These are phyloP conservation scores for Chaetomidium leptoderma DNA, from an alignment of 495 filamentous ascomycete species.

Conservation along the genomic window DNA sequence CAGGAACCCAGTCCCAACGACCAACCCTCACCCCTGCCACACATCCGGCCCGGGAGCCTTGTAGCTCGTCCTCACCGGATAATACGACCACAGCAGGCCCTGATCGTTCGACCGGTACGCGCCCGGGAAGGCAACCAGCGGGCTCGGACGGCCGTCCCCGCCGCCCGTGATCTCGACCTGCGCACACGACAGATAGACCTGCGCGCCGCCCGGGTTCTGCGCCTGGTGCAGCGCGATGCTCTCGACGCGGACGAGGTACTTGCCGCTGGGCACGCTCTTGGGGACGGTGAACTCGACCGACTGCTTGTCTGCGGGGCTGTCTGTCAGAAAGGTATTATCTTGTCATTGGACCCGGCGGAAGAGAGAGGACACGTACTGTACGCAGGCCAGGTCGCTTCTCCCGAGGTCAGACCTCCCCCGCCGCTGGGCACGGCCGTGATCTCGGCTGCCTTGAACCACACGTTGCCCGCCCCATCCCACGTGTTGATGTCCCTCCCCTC, in stretches of 20 bases:
- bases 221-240: slow-evolving; percentile 40
- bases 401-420: slow-evolving; percentile 23
- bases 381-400: slow-evolving; percentile 38
- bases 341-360: no score
- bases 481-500: slow-evolving; percentile 37
- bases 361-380: slow-evolving; percentile 29
- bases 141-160: slow-evolving; percentile 30
- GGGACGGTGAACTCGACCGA: slow-evolving; percentile 37
- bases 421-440: slow-evolving; percentile 31
- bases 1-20: no score
- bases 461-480: slow-evolving; percentile 45
- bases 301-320: slow-evolving; percentile 6
- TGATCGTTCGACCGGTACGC: slow-evolving; percentile 36
- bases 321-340: no score
- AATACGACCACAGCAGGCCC: slow-evolving; percentile 28
- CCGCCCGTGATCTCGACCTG: slow-evolving; percentile 40
- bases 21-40: slow-evolving; percentile 23
- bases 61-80: slow-evolving; percentile 27
- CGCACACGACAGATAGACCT: slow-evolving; percentile 40
- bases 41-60: slow-evolving; percentile 38
- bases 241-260: slow-evolving; percentile 41
- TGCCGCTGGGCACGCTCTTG: slow-evolving; percentile 36
- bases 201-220: slow-evolving; percentile 35
- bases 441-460: slow-evolving; percentile 48
- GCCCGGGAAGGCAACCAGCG: slow-evolving; percentile 33